Percentiles rank a stretch among this genome's conserved stretches.
phyloP scores from a whole-genome alignment of 1,284 basidiomycete species.

The Ceratobasidium sp. region DNA sequence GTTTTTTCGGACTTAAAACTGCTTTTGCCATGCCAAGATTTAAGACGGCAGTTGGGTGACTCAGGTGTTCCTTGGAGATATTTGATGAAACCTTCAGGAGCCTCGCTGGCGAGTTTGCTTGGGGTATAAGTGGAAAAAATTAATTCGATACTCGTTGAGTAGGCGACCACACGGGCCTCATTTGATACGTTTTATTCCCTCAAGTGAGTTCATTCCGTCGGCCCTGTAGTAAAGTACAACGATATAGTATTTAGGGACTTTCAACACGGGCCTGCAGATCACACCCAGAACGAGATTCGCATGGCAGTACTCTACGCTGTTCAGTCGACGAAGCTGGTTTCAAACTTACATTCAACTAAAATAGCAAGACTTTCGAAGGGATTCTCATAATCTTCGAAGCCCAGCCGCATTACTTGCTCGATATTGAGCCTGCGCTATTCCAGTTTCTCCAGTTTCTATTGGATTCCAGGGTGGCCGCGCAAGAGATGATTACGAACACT shows the following conservation, averaged over 20 bases:
- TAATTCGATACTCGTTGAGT: no score
- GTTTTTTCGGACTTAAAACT: constrained; percentile 52
- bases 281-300: no score
- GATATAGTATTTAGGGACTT: no score
- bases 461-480: background rate
- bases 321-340: no score
- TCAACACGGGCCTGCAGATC: no score
- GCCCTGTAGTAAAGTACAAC: no score
- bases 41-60: constrained; percentile 48
- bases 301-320: no score
- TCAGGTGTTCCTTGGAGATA: constrained; percentile 46
- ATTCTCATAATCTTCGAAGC: constrained; percentile 24
- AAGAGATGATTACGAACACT: constrained; percentile 1
- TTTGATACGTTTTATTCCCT: no score
- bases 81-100: constrained; percentile 49
- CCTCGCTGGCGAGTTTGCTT: constrained; percentile 38
- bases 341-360: constrained; percentile 4
- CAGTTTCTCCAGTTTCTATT: constrained; percentile 26
- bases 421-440: constrained; percentile 33
- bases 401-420: constrained; percentile 33
- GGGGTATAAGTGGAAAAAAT: no score
- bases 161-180: no score
- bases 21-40: constrained; percentile 50
- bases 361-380: constrained; percentile 3
- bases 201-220: no score